phyloP scores from a whole-genome alignment of 768 basidiomycete genomes.

The Lactifluus piperatus region DNA sequence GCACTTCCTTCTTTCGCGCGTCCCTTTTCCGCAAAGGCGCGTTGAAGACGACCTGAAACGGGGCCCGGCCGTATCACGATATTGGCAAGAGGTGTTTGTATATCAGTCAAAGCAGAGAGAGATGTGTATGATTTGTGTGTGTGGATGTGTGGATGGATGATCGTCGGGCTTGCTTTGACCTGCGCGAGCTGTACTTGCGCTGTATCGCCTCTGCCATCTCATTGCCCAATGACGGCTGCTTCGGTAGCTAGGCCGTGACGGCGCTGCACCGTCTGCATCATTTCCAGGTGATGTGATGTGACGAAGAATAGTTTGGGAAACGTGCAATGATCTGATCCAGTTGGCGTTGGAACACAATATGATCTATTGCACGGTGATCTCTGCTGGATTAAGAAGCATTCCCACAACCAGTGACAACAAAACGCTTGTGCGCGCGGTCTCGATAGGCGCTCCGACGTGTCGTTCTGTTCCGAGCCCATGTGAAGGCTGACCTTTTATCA shows the following conservation, averaged over 20 bases:
- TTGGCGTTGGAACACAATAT: too few relatives aligned
- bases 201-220: constrained; percentile 53
- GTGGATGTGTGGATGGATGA: background rate
- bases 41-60: background rate
- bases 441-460: too few relatives aligned
- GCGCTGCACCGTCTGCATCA: constrained; percentile 43
- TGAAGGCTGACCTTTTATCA: too few relatives aligned
- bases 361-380: too few relatives aligned
- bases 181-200: constrained; percentile 47
- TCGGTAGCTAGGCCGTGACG: constrained; percentile 52
- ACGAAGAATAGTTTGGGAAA: too few relatives aligned
- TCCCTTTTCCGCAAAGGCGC: background rate
- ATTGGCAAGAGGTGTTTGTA: background rate
- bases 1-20: background rate
- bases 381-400: too few relatives aligned
- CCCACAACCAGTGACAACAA: too few relatives aligned
- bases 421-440: too few relatives aligned
- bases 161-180: constrained; percentile 25
- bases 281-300: background rate
- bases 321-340: too few relatives aligned
- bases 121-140: constrained; percentile 13
- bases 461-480: too few relatives aligned
- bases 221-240: constrained; percentile 39
- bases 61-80: background rate
- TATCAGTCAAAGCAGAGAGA: constrained; percentile 16